Base-by-base conservation (phyloP, 73 alveolate genomes). In the Durusdinium trenchii region DNA sequence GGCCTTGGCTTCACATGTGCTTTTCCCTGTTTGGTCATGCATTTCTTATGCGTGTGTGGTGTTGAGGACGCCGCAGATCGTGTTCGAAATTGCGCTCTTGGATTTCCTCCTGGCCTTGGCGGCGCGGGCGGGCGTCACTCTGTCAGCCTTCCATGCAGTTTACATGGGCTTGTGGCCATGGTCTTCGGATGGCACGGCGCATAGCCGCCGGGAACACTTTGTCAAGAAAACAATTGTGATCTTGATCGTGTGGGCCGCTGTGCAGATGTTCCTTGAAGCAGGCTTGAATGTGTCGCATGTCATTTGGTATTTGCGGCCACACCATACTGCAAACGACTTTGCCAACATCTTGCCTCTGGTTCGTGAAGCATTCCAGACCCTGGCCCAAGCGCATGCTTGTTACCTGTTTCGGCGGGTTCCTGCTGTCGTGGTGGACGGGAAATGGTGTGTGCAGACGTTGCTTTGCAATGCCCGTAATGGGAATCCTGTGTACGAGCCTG, bases 171-270 rank as follows among this genome's bases (percentile, higher is more conserved):
- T 71, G 2, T 71, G 83, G 83, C n/a, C n/a, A n/a, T n/a, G n/a
- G n/a, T n/a, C n/a, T n/a, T n/a, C n/a, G n/a, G n/a, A n/a, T n/a
- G n/a, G n/a, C n/a, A n/a, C n/a, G n/a, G n/a, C n/a, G n/a, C n/a
- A n/a, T n/a, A n/a, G n/a, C 69, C 69, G 23, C 12, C 83, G 87
- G 87, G 87, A 76, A n/a, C 87, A 76, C 36, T 76, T 76, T n/a
- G 54, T 76, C 38, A 12, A 76, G 61, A 76, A 76, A 32, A 12
- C 40, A 12, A 28, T 43, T 35, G n/a, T 76, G 61, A 38, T 23
- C 20, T 12, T 76, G 50, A n/a, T 76, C 42, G 54, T 42, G 14
- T 76, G 87, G 87, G 35, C 87, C n/a, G n/a, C n/a, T n/a, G n/a
- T n/a, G n/a, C n/a, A n/a, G n/a, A n/a, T n/a, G n/a, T 40, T 76